Evolutionary conservation across 1,284 basidiomycete genomes (phyloP).

Genomic region (Flammula alnicola): DNA sequence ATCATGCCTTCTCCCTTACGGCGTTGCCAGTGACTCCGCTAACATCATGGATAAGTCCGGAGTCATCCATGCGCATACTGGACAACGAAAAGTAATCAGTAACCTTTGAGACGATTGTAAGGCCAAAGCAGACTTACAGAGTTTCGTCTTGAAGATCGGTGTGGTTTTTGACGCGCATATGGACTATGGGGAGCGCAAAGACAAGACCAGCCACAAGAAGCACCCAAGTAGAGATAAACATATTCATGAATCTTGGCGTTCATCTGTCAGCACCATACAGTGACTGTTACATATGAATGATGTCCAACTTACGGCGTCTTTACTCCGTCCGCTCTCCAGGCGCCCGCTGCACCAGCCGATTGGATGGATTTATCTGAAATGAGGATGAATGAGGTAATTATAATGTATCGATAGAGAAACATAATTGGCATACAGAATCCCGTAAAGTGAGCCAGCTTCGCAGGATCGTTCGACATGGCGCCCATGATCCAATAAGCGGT

Average conservation of each 20-base stretch:
- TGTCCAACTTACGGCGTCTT: constrained; percentile 40
- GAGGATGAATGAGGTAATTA: constrained; percentile 63
- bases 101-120: no score
- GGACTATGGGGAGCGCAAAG: constrained; percentile 52
- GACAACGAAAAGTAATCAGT: no score
- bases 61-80: constrained; percentile 13
- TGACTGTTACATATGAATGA: no score
- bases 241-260: constrained; percentile 46
- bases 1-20: no score
- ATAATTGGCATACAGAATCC: no score
- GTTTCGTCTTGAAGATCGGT: constrained; percentile 18
- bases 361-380: constrained; percentile 52
- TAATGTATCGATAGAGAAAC: no score
- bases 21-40: no score
- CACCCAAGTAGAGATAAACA: constrained; percentile 53
- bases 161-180: no score
- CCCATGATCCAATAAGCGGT: no score
- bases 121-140: no score
- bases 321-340: constrained; percentile 51
- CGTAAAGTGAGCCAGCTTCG: no score
- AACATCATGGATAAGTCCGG: constrained; percentile 6
- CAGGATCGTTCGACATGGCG: no score
- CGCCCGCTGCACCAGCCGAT: constrained; percentile 50
- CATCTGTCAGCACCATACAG: background rate
- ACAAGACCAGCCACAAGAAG: constrained; percentile 46